phyloP scores from a whole-genome alignment of 2,329 filamentous ascomycete species.

The Monosporascus sp. region DNA sequence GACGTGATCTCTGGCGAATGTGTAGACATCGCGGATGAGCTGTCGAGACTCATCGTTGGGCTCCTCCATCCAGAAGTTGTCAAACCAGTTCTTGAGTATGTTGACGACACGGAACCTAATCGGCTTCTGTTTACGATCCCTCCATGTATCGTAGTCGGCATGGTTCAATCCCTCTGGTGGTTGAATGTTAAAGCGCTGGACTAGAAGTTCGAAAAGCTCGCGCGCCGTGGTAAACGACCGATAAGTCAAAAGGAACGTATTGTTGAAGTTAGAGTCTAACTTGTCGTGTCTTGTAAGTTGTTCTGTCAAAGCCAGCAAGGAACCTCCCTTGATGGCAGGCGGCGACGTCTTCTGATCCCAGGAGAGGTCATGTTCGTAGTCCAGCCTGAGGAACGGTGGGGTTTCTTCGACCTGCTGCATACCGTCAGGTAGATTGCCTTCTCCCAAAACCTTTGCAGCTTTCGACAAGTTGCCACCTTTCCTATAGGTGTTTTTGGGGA shows the following conservation, averaged over 20 bases:
- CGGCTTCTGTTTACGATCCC: conserved; percentile 89
- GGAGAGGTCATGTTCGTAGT: conserved; percentile 82
- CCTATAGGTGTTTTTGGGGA: conserved; percentile 44
- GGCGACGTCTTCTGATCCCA: conserved; percentile 79
- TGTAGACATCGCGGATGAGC: conserved; percentile 81
- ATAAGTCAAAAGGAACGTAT: conserved; percentile 95
- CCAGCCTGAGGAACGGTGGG: conserved; percentile 78
- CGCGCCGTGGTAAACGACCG: conserved; percentile 87
- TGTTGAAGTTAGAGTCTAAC: conserved; percentile 91
- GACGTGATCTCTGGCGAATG: conserved; percentile 86
- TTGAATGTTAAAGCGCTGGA: conserved; percentile 87
- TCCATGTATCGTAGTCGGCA: conserved; percentile 79
- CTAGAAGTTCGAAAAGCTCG: conserved; percentile 88
- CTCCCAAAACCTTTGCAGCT: conserved; percentile 61
- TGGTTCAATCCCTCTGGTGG: conserved; percentile 75
- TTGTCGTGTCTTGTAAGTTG: conserved; percentile 95
- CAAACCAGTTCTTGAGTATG: conserved; percentile 97
- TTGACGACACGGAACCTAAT: conserved; percentile 96
- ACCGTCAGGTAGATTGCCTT: conserved; percentile 51
- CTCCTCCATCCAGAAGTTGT: conserved; percentile 98
- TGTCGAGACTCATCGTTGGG: conserved; percentile 77
- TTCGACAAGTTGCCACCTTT: conserved; percentile 56
- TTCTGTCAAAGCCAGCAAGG: conserved; percentile 82
- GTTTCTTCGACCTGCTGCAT: conserved; percentile 63
- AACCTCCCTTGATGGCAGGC: conserved; percentile 80